Evolutionary conservation across 495 filamentous ascomycete species (phyloP), one percentile per base, ranked within the genome.

Genomic region (Daldinia caldariorum): DNA sequence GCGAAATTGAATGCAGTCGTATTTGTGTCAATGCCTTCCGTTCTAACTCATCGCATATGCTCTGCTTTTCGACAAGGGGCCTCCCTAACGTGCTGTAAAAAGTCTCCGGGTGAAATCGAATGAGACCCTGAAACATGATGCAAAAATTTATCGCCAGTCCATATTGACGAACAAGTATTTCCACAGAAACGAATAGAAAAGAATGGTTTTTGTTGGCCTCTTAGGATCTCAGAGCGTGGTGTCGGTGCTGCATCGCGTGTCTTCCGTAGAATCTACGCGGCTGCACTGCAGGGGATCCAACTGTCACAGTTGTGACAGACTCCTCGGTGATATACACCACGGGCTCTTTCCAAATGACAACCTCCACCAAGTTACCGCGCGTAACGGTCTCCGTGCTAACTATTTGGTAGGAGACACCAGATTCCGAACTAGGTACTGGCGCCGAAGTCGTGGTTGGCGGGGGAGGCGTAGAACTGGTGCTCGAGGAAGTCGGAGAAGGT

Each of bases 261-360:
- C 65, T 61, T 18, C 14, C 60, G 16, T 41, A 65, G 8, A 72
- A 14, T 22, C 68, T 65, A 20, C 73, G 60, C 13, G 62, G 45
- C 43, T 59, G 75, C 7, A 47, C 41, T n/a, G 37, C 20, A 13
- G 66, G 63, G 16, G 67, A 18, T 12, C 14, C 53, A 7, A 77
- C 71, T 6, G 79, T 79, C 3, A 76, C 78, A 1, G 80, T 80
- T 3, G 76, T 79, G 14, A 67, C 35, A 6, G 77, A 68, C 0
- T 73, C 71, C 37, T 79, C 63, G 3, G 77, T 82, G 38, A 84
- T 79, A 29, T 80, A 83, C 50, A 80, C 77, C 8, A 82, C 69
- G 20, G 79, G 80, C 73, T 84, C 79, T 59, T 81, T 79, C 75
- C 81, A 78, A 12, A 85, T 70, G 18, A 85, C 74, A 74, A 81